Base-by-base conservation (phyloP, 352 stramenopile species). In the Pythium inflatum region DNA sequence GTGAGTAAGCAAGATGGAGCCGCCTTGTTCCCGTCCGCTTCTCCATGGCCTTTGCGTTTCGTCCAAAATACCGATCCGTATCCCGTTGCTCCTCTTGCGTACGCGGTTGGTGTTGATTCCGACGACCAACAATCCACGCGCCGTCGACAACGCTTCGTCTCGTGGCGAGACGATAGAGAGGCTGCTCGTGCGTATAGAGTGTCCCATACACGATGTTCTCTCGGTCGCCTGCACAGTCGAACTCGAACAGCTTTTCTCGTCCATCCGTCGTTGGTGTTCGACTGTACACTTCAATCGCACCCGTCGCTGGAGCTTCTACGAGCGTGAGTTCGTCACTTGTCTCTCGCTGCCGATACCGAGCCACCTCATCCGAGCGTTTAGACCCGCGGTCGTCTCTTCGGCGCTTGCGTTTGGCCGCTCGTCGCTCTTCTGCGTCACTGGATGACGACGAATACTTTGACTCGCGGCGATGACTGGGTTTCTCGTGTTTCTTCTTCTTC, bases 181-280 rank as follows among this genome's bases (percentile, higher is more conserved):
- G 88, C 38, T 82, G 78, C 24, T 94, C 84, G 22, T 89, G 69
- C n/a, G 62, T 74, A 54, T 90, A 91, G 16, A 89, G 70, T 2
- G 83, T 82, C 24, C 88, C 87, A 34, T 84, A 96, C 34, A 92
- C 76, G 0, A 45, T 43, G 54, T 96, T 96, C 2, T 94, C 80
- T 14, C 64, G 68, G 70, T 96, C 88, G 20, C 87, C 85, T 0
- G 65, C 68, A 40, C 77, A 73, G 51, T 96, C 88, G 31, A 88
- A 81, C 48, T 91, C 81, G 54, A 89, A 94, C 7, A 92, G 56
- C 31, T 79, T 83, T 13, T 82, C 73, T 40, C 25, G 41, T 63
- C 33, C n/a, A 45, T 51, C 40, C 28, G 24, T 36, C 45, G 27
- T 54, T 30, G 27, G 27, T 25, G 28, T 70, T 1, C 8, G 18